Base-by-base conservation (phyloP, 2,329 filamentous ascomycete species). In the Fusarium decemcellulare region DNA sequence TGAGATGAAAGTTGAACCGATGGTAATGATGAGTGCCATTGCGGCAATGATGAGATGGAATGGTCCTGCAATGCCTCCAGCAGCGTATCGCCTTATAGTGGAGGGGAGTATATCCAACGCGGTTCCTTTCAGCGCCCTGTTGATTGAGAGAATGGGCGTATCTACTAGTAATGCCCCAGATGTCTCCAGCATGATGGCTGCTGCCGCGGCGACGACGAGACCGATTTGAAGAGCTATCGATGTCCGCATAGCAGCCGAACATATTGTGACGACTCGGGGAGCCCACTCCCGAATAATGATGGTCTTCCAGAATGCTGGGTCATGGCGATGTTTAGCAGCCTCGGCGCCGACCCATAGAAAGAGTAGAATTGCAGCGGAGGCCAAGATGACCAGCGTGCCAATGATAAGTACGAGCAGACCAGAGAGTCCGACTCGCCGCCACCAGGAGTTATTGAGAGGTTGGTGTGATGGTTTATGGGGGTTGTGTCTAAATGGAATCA, bases 1-100 rank as follows among this genome's bases (percentile, higher is more conserved):
- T 0, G 67, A 70, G 9, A 55, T 59, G 0, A 70, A 55, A 0
- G 42, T 70, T 6, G 53, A 70, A 0, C 27, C 15, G 3, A 61
- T 36, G 0, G 63, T 29, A 0, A 70, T 0, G 1, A 61, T 8
- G 2, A 59, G 36, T 2, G 59, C 18, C 0, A 44, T 6, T 0
- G 46, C 32, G 0, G 56, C 12, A 2, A 67, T 16, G 2, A 55
- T 5, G 5, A 14, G 54, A 30, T 56, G 36, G 0, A 54, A 15
- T 8, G 56, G 36, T 6, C 59, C 56, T 1, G 2, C 43, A 2
- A 0, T 8, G n/a, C 0, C 16, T 16, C 3, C 8, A 12, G 0
- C n/a, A 32, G 0, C 4, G 1, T 0, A 48, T 32, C 1, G 39
- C 5, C 42, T 37, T 11, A 58, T 39, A 14, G 63, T 48, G 14